Base-by-base conservation (phyloP, 2,329 filamentous ascomycete species). In the Zymoseptoria passerinii region DNA sequence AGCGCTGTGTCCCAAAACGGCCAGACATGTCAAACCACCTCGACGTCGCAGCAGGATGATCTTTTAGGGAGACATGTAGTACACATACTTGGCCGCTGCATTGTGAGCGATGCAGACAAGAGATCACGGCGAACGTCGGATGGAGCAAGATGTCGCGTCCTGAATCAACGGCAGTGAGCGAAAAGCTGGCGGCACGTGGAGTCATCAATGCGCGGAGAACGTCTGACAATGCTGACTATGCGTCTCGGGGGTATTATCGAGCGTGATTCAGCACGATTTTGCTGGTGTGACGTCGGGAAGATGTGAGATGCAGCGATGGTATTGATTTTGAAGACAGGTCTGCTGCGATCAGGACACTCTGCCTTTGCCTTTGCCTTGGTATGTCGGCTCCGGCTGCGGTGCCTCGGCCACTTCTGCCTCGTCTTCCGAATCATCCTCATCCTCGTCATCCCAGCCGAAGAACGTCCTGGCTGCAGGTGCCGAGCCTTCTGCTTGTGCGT, bases 401-500 rank as follows among this genome's bases (percentile, higher is more conserved):
- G 13, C 54, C 13, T 55, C 59, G n/a, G 59, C 73, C 3, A 75
- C 73, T 18, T 77, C 76, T 8, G 76, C 76, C 13, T 79, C 77
- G 28, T 75, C 76, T 19, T 77, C 75, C 56, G 75, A 77, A 66
- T 77, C 74, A 54, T 73, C 70, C 19, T 71, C 69, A 66, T 89
- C 86, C 52, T 91, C 87, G 35, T 92, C 87, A 61, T 91, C 88
- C 74, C 91, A 92, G 0, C 88, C 88, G 66, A 86, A 88, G 68
- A 91, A 89, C 0, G 80, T 76, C 54, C 69, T 70, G n/a, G 68
- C 52, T 4, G 72, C 69, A 9, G 75, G 67, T 35, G 72, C 69
- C 2, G 73, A 62, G 49, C 79, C 28, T 75, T 76, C 10, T 79
- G 58, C 58, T 20, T 63, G 60, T 20, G 65, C 63, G n/a, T 65